Evolutionary conservation across 192 early-diverging fungal genomes (phyloP), one percentile per base, ranked within the genome.

Genomic region (Powellomyces hirtus): DNA sequence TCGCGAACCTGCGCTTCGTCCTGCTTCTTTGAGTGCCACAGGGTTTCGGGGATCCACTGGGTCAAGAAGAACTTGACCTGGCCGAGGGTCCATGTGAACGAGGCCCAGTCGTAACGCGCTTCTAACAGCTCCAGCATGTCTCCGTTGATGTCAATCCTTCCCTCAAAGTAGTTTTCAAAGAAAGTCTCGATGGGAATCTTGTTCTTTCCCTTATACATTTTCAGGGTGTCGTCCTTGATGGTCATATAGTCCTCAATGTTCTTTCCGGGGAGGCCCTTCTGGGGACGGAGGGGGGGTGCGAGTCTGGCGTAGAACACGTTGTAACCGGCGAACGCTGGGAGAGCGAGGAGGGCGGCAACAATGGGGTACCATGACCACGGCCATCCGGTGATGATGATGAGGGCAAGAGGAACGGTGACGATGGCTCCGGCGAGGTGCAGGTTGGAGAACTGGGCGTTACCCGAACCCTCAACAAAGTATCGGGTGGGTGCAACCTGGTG

Each of bases 101-200:
- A 75, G 31, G 92, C 90, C 93, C 92, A 98, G 79, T 98, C 96
- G 77, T 97, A 89, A 64, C 96, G 89, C 62, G 85, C 82, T 83
- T 98, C 96, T 38, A 97, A 83, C 34, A 91, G 79, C 72, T 90
- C 89, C 27, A 97, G 81, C 64, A 90, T 89, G 74, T 97, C 94
- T 66, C 57, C 73, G 38, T 81, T 92, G 62, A 97, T 79, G 71
- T 98, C 96, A 62, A 98, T 94, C 82, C 96, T 90, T 34, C 86
- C 92, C 72, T 92, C 93, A 85, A 98, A 94, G 84, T 96, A 98
- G 68, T 87, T 87, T 75, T 98, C 97, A 65, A 96, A 98, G 80
- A 95, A 96, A 53, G 88, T 88, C 77, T 96, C 97, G 89, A 97
- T 97, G 51, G 97, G 95, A 66, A 98, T 97, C 84, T 93, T 93